Evolutionary conservation across 169 alveolate species (phyloP).

Genomic region (Plasmodium blacklocki): DNA sequence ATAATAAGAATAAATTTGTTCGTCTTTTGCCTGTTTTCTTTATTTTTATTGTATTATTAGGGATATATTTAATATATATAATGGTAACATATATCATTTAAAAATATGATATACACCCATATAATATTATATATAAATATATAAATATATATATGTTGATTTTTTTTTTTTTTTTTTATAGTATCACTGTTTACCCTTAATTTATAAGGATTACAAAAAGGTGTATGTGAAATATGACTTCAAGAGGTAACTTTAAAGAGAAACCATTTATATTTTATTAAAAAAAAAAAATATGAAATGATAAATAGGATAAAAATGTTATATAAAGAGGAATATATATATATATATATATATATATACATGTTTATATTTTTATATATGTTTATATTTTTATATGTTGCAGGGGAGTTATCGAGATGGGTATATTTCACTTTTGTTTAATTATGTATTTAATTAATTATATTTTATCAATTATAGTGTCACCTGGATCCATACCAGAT

Average conservation of each 20-base stretch:
- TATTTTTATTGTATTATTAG: constrained; percentile 46
- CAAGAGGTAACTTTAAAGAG: constrained; percentile 24
- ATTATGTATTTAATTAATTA: constrained; percentile 84
- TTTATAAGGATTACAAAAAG: constrained; percentile 24
- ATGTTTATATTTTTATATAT: neutral
- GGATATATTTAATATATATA: constrained; percentile 58
- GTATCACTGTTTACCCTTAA: constrained; percentile 68
- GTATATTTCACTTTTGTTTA: constrained; percentile 73
- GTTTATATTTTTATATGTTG: neutral
- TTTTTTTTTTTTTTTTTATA: constrained; percentile 15
- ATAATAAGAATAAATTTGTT: constrained; percentile 36
- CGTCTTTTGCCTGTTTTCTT: constrained; percentile 60
- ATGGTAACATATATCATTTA: constrained; percentile 23
- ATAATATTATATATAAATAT: too few species aligned
- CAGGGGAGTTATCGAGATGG: constrained; percentile 57
- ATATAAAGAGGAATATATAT: neutral
- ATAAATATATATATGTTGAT: neutral
- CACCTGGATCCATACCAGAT: constrained; percentile 90
- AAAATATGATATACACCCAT: too few species aligned
- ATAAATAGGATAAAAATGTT: neutral
- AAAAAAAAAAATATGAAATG: neutral
- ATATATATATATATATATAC: too few species aligned
- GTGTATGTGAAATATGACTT: constrained; percentile 37
- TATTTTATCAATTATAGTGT: constrained; percentile 84
- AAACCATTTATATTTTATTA: neutral